These are phyloP conservation scores for Brettanomyces sp. DNA, from an alignment of 805 yeast genomes.

Conservation along the genomic window DNA sequence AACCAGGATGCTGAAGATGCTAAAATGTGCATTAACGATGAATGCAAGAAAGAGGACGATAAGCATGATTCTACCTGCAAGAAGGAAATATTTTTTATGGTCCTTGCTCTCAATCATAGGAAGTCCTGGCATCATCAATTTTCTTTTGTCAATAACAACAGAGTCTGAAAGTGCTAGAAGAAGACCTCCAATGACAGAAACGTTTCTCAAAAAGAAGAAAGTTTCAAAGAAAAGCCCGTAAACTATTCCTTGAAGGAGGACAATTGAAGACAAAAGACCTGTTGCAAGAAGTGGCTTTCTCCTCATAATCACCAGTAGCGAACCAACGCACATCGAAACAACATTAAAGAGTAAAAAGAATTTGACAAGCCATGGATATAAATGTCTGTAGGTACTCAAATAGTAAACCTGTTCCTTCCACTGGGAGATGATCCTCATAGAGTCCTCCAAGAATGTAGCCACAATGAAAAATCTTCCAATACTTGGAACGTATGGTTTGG, in stretches of 20 bases:
- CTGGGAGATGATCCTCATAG: conserved; percentile 72
- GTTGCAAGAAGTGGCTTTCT: conserved; percentile 65
- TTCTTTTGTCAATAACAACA: conserved; percentile 65
- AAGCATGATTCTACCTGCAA: conserved; percentile 82
- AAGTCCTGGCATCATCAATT: conserved; percentile 61
- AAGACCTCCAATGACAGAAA: conserved; percentile 88
- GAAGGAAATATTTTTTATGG: conserved; percentile 63
- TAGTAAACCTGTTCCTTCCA: conserved; percentile 89
- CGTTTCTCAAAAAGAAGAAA: conserved; percentile 74
- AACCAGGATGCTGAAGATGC: conserved; percentile 50
- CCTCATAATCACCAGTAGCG: conserved; percentile 61
- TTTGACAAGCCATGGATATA: conserved; percentile 71
- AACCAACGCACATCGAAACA: conserved; percentile 60
- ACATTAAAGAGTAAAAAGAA: conserved; percentile 59
- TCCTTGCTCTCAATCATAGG: conserved; percentile 67
- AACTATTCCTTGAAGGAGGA: conserved; percentile 73
- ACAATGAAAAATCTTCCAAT: conserved; percentile 86
- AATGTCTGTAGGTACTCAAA: conserved; percentile 67
- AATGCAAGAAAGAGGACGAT: conserved; percentile 81
- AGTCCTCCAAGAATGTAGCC: conserved; percentile 88
- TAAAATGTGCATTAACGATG: conserved; percentile 68
- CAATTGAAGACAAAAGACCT: conserved; percentile 56
- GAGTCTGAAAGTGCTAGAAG: conserved; percentile 81
- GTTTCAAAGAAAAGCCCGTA: conserved; percentile 82
- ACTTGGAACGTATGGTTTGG: conserved; percentile 73